Evolutionary conservation across 2,329 filamentous ascomycete species (phyloP).

Genomic region (Colletotrichum cereale): DNA sequence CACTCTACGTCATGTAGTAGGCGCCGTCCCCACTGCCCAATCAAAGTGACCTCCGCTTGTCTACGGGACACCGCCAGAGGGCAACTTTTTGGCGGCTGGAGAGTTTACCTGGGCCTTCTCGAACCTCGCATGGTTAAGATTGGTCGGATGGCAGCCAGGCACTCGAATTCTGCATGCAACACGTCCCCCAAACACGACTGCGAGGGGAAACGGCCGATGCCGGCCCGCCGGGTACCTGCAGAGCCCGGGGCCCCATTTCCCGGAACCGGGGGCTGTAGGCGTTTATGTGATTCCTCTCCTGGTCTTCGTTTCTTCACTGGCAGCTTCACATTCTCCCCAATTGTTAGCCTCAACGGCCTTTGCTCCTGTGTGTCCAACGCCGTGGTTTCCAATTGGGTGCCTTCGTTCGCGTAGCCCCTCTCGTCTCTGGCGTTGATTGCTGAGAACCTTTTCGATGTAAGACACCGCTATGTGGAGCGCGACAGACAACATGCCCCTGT

Average conservation of each 20-base stretch:
- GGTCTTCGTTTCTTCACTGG: constrained; percentile 6
- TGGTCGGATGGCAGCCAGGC: not conserved
- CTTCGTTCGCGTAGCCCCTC: not conserved
- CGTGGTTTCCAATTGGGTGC: not conserved
- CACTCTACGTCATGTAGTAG: not conserved
- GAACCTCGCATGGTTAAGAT: too few relatives aligned
- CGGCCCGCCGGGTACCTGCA: constrained; percentile 29
- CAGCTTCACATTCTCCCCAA: not conserved
- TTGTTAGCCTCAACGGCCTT: constrained; percentile 7
- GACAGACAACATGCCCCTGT: not conserved
- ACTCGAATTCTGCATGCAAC: not conserved
- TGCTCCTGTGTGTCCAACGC: not conserved
- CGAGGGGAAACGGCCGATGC: constrained; percentile 30
- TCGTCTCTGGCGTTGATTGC: not conserved
- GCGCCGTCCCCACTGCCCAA: constrained; percentile 6
- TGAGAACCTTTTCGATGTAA: not conserved
- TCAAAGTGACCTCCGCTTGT: not conserved
- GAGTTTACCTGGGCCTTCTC: not conserved
- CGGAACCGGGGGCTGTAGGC: constrained; percentile 25
- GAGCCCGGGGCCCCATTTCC: constrained; percentile 24
- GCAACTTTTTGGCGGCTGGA: not conserved
- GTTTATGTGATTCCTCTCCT: constrained; percentile 1
- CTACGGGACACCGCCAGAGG: not conserved
- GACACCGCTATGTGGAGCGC: not conserved
- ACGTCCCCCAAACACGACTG: constrained; percentile 5